Conservation (phyloP, 78 protist genomes). For the Dictyostelium intermedium region DNA sequence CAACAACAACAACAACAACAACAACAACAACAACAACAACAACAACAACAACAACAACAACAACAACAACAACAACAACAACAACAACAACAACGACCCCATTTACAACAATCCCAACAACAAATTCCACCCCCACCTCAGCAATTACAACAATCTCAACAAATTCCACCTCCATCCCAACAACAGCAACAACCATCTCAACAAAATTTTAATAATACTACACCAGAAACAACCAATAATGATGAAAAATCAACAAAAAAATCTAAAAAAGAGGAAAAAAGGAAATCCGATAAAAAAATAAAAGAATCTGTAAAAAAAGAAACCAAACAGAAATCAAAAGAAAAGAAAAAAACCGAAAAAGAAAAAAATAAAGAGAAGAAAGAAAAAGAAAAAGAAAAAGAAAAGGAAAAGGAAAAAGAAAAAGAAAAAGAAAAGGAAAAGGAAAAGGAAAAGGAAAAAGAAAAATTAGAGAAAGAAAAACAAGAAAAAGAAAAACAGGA, state of each 20-base stretch:
- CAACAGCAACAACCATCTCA: constrained; percentile 10
- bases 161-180: too few species aligned
- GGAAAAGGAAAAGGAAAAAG: background rate
- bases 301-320: background rate
- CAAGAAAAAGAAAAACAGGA: background rate
- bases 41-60: constrained; percentile 16
- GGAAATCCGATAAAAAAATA: background rate
- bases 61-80: too few species aligned
- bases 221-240: background rate
- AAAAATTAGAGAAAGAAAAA: background rate
- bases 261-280: background rate
- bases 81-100: constrained; percentile 13
- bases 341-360: background rate
- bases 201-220: background rate
- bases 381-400: background rate
- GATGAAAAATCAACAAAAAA: background rate
- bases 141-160: constrained; percentile 1
- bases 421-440: background rate
- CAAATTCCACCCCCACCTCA: background rate
- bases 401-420: background rate
- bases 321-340: background rate
- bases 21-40: background rate
- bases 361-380: background rate
- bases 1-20: background rate
- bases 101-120: background rate